Conservation (phyloP, 78 protist species). For the Cavenderia fasciculata region DNA sequence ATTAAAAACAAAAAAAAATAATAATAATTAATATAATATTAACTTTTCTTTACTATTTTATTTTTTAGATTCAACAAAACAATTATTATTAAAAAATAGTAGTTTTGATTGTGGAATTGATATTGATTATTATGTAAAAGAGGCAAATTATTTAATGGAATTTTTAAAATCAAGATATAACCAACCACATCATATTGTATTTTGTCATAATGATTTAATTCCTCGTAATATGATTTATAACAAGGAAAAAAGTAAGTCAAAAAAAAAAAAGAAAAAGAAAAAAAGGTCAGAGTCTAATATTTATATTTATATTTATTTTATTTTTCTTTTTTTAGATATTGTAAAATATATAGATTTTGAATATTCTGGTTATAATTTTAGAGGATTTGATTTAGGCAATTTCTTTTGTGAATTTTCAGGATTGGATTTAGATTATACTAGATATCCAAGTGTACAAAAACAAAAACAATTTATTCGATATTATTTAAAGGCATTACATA, state of each 20-base stretch:
- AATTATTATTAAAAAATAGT: no score
- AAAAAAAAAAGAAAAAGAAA: neutral
- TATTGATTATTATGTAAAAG: conserved; percentile 42
- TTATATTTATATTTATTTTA: no score
- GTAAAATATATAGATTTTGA: conserved; percentile 67
- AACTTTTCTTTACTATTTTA: no score
- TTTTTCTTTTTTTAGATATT: neutral
- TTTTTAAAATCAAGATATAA: conserved; percentile 3
- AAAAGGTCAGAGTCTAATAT: no score
- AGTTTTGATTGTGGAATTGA: no score
- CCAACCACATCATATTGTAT: conserved; percentile 5
- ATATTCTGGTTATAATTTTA: conserved; percentile 66
- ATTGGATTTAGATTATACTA: conserved; percentile 62
- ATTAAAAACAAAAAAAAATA: neutral
- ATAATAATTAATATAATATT: no score
- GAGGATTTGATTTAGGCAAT: conserved; percentile 81
- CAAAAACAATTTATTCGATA: conserved; percentile 65
- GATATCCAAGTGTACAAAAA: conserved; percentile 32
- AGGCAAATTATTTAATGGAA: neutral
- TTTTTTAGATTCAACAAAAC: no score
- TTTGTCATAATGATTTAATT: conserved; percentile 82
- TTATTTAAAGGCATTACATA: conserved; percentile 28
- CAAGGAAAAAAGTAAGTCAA: neutral
- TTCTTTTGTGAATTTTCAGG: conserved; percentile 82
- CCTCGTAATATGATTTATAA: conserved; percentile 82